Evolutionary conservation across 208 protist genomes (phyloP).

Genomic region (Acanthamoeba lenticulata): DNA sequence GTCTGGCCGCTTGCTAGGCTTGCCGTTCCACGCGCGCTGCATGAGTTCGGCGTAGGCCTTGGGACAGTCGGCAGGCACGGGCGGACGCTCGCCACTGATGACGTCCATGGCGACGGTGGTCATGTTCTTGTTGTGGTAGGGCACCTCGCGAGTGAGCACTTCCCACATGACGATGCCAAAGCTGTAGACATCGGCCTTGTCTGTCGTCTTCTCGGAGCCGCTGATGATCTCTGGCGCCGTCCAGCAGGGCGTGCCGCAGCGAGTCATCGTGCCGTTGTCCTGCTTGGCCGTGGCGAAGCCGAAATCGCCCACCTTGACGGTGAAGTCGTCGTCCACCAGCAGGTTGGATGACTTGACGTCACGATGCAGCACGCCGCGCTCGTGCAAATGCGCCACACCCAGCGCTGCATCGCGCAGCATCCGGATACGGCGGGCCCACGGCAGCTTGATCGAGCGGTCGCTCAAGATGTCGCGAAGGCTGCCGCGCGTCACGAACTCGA

Average conservation of each 20-base stretch:
- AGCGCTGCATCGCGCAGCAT: not conserved
- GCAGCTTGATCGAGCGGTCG: not conserved
- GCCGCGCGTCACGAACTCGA: constrained; percentile 19
- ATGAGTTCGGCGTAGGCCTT: not conserved
- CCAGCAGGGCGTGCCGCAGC: not conserved
- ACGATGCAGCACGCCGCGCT: not conserved
- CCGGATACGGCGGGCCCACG: not conserved
- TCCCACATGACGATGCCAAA: constrained; percentile 35
- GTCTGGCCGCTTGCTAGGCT: not conserved
- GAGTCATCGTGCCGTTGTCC: not conserved
- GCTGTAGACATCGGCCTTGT: constrained; percentile 32
- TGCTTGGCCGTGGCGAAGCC: constrained; percentile 2
- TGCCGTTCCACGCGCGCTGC: not conserved
- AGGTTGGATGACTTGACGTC: constrained; percentile 45
- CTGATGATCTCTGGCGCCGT: not conserved
- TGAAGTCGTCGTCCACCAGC: not conserved
- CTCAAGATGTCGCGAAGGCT: constrained; percentile 9
- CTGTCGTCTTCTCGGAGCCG: too few species aligned
- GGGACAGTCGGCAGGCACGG: not conserved
- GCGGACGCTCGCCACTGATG: not conserved
- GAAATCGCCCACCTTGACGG: not conserved
- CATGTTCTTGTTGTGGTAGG: not conserved
- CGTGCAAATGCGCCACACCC: not conserved
- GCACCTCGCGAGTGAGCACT: not conserved
- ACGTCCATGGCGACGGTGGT: constrained; percentile 6